Conservation (phyloP, 306 rosid genomes). For the Abrus precatorius region DNA sequence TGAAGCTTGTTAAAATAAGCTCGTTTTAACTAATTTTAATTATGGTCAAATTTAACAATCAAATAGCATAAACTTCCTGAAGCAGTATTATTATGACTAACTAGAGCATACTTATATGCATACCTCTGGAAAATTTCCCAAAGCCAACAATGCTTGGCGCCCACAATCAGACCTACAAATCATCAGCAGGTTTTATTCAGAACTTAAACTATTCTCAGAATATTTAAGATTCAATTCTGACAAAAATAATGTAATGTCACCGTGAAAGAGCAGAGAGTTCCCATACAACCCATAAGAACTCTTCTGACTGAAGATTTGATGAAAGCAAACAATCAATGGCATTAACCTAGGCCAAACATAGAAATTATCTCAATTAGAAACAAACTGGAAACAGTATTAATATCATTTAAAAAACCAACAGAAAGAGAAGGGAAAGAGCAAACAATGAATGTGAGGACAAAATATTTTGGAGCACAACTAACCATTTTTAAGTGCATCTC, state of each 20-base stretch:
- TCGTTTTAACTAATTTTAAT: neutral
- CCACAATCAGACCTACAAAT: constrained; percentile 93
- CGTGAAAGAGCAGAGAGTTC: constrained; percentile 88
- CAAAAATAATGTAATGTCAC: constrained; percentile 54
- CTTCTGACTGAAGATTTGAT: constrained; percentile 78
- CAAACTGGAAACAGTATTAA: constrained; percentile 23
- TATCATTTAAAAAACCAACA: neutral
- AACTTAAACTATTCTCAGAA: constrained; percentile 39
- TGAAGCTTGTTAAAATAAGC: neutral
- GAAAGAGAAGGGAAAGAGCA: constrained; percentile 29
- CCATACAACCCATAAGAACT: constrained; percentile 96
- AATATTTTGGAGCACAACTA: constrained; percentile 48
- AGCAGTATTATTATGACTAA: constrained; percentile 24
- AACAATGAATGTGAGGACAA: neutral
- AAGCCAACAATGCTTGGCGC: constrained; percentile 84
- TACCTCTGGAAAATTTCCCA: constrained; percentile 95
- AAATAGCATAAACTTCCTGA: constrained; percentile 33
- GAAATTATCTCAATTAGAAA: constrained; percentile 42
- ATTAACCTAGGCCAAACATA: constrained; percentile 68
- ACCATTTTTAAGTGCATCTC: constrained; percentile 94
- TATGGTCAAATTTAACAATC: neutral
- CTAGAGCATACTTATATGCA: constrained; percentile 36
- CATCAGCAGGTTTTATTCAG: constrained; percentile 45
- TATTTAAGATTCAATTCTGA: constrained; percentile 37
- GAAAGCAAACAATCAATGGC: constrained; percentile 89